These are phyloP conservation scores for Hermanozyma aechmeae DNA, from an alignment of 805 yeast genomes.

Conservation along the genomic window DNA sequence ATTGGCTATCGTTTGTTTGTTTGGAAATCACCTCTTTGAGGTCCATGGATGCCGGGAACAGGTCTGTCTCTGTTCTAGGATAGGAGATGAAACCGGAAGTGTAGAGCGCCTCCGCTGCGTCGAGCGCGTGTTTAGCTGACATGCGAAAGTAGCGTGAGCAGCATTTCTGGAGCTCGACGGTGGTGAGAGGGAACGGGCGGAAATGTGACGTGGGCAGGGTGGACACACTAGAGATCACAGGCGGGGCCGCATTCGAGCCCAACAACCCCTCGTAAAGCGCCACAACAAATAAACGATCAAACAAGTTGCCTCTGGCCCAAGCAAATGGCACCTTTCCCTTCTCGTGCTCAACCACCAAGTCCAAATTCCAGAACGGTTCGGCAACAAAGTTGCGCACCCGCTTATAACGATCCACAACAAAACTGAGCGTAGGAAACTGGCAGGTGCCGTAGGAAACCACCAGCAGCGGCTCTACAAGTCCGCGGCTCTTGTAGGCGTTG, in stretches of 20 bases:
- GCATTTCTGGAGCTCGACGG: conserved; percentile 85
- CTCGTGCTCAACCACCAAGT: conserved; percentile 39
- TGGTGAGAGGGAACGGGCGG: conserved; percentile 86
- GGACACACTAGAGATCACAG: conserved; percentile 36
- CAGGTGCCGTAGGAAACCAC: conserved; percentile 81
- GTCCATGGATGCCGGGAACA: conserved; percentile 71
- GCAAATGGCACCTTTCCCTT: conserved; percentile 33
- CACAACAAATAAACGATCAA: conserved; percentile 60
- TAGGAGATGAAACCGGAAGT: conserved; percentile 82
- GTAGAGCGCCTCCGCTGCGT: conserved; percentile 75
- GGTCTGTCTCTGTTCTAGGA: conserved; percentile 96
- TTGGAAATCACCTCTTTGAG: conserved; percentile 49
- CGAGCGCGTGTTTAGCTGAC: conserved; percentile 71
- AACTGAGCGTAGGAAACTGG: conserved; percentile 95
- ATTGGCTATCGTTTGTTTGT: conserved; percentile 44
- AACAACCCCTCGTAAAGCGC: conserved; percentile 59
- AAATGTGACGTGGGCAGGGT: conserved; percentile 63
- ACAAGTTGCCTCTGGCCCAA: conserved; percentile 71
- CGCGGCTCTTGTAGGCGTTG: conserved; percentile 30
- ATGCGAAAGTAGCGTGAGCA: conserved; percentile 68
- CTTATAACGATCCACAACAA: conserved; percentile 84
- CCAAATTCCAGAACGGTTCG: conserved; percentile 76
- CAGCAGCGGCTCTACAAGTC: conserved; percentile 24
- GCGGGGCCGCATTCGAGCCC: conserved; percentile 39
- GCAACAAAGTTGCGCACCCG: conserved; percentile 62